Evolutionary conservation across 306 rosid genomes (phyloP), one percentile per base, ranked within the genome.

Genomic region (Gastrolobium villosum): DNA sequence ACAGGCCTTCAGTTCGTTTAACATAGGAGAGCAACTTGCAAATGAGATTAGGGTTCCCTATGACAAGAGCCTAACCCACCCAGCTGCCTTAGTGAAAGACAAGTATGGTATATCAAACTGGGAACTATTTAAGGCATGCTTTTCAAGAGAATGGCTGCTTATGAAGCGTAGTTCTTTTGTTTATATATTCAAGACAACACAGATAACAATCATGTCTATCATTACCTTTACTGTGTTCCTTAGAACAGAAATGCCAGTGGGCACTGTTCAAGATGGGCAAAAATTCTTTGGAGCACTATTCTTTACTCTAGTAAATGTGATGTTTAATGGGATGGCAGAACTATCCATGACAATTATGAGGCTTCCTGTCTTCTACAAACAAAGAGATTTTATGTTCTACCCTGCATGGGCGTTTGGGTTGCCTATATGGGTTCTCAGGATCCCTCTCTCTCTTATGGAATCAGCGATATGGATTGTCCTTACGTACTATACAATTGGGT

Each of bases 261-360:
- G 82, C 48, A 26, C 81, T 72, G 79, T 93, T 53, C 13, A 20
- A 44, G 93, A 72, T n/a, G 92, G 93, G 61, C 70, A 72, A 11
- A 91, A 90, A 52, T 91, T 83, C 84, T 65, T 48, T 5, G 98
- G 98, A 36, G 98, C 92, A n/a, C 6, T 94, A 20, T 94, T 91
- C 78, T 91, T 90, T 40, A 77, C 88, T 69, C 78, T 91, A 4
- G 7, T 76, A 28, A 91, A 91, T 85, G 72, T 91, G 46, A 87
- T 94, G 94, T 94, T 94, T 72, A 94, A 94, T 87, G 98, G 98
- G 10, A 53, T 85, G 82, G 81, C 97, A 41, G 98, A 94, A 75
- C 70, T 84, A 28, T 74, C 81, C 43, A 86, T 90, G 90, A 90
- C 91, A 8, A 31, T 91, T 63, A 63, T 79, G 10, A 86, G 91